phyloP scores from a whole-genome alignment of 768 basidiomycete species.

The Boletus rubescentipes region DNA sequence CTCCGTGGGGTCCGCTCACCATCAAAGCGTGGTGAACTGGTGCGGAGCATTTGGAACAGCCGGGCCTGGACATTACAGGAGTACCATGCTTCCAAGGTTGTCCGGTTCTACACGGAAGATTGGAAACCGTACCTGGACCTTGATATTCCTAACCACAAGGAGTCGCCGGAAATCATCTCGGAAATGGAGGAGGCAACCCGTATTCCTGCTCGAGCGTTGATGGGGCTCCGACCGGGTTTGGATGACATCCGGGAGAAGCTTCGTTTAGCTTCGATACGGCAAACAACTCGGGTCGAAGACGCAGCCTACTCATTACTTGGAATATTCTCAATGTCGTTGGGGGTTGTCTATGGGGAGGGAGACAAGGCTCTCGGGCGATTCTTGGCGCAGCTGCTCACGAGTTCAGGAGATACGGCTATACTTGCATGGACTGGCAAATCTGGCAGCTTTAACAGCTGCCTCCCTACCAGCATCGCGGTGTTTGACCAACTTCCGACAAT shows the following conservation, averaged over 20 bases:
- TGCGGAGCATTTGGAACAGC: neutral
- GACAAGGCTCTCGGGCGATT: no score
- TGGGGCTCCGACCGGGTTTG: neutral
- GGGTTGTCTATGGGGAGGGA: no score
- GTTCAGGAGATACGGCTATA: no score
- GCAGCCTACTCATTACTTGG: neutral
- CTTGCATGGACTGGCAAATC: no score
- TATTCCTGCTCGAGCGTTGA: neutral
- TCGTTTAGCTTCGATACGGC: neutral
- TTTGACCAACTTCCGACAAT: no score
- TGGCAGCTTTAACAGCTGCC: no score
- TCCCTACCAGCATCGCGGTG: no score
- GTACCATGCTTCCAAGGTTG: neutral
- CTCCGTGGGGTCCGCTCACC: neutral
- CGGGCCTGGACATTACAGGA: neutral
- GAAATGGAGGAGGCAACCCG: slow-evolving; percentile 2
- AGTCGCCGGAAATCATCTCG: neutral
- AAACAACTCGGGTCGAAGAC: neutral
- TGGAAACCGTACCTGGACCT: neutral
- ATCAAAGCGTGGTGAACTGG: neutral
- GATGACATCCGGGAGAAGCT: neutral
- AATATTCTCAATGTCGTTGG: neutral
- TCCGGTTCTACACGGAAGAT: neutral
- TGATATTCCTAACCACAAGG: neutral
- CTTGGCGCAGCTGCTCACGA: no score